These are phyloP conservation scores for Aspergillus luchuensis DNA, from an alignment of 2,329 filamentous ascomycete genomes.

Conservation along the genomic window DNA sequence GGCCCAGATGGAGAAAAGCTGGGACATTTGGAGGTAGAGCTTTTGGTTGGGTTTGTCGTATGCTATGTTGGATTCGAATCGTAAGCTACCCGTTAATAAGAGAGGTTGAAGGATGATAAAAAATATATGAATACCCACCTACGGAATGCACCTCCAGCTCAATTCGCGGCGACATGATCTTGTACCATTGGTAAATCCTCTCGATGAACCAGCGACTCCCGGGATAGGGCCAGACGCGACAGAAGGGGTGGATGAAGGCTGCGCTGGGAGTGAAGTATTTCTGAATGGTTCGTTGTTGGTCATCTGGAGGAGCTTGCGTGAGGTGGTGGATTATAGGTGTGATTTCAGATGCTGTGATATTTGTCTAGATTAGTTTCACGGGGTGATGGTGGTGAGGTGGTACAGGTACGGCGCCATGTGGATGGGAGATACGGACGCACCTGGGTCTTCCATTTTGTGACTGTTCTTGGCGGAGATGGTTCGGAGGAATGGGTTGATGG, in stretches of 20 bases:
- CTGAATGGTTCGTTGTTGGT: constrained; percentile 67
- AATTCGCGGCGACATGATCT: constrained; percentile 75
- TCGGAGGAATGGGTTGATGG: not conserved
- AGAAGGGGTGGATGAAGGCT: constrained; percentile 77
- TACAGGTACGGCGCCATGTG: constrained; percentile 9
- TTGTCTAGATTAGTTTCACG: not conserved
- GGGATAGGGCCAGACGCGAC: constrained; percentile 61
- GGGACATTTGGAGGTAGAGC: constrained; percentile 74
- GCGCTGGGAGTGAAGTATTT: constrained; percentile 74
- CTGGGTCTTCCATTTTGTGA: constrained; percentile 25
- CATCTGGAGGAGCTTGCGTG: constrained; percentile 64
- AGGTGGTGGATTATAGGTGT: constrained; percentile 66
- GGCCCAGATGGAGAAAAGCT: constrained; percentile 76
- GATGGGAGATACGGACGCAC: constrained; percentile 11
- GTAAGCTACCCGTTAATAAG: constrained; percentile 3
- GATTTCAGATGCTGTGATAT: constrained; percentile 59
- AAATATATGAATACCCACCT: constrained; percentile 45
- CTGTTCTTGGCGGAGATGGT: not conserved
- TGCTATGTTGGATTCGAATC: constrained; percentile 48
- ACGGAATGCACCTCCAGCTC: constrained; percentile 65
- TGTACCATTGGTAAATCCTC: constrained; percentile 79
- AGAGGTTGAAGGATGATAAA: not conserved
- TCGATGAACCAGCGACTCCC: constrained; percentile 69
- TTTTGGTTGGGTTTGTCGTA: constrained; percentile 66
- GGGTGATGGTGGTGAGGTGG: constrained; percentile 14